A percentile compares a stretch with the other conserved stretches of the same genome.
phyloP scores from a whole-genome alignment of 208 protist species.

The Tritrichomonas musculus region DNA sequence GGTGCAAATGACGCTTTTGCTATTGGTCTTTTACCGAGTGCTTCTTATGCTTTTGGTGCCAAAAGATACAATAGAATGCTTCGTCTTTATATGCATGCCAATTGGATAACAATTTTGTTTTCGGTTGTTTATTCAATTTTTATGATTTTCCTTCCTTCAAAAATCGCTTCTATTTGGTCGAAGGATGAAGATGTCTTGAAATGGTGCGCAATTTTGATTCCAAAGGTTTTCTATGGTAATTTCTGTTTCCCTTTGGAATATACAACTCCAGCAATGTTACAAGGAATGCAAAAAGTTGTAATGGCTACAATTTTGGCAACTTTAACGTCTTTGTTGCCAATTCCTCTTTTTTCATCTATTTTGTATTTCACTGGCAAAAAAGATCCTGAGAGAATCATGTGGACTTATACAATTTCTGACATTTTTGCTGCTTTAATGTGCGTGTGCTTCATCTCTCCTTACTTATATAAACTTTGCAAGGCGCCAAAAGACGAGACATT shows the following conservation, averaged over 20 bases:
- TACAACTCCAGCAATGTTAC: background rate
- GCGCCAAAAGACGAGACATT: background rate
- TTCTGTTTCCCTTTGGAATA: background rate
- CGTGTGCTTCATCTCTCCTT: background rate
- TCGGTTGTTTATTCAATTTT: background rate
- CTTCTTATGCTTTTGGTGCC: background rate
- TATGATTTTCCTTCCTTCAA: background rate
- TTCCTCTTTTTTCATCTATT: background rate
- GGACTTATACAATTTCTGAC: background rate
- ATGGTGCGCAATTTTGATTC: background rate
- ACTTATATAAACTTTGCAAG: background rate
- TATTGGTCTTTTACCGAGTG: background rate
- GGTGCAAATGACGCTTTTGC: background rate
- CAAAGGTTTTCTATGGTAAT: background rate
- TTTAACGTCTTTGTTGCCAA: background rate
- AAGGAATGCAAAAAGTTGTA: background rate
- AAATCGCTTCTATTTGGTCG: background rate
- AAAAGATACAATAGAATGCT: background rate
- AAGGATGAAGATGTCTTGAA: background rate
- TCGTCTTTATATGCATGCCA: background rate
- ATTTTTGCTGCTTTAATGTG: background rate
- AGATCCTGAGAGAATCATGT: background rate
- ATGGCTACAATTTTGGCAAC: background rate
- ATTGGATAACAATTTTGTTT: background rate
- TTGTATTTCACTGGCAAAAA: background rate